phyloP scores from a whole-genome alignment of 257 asterid species.

The Lavandula angustifolia region DNA sequence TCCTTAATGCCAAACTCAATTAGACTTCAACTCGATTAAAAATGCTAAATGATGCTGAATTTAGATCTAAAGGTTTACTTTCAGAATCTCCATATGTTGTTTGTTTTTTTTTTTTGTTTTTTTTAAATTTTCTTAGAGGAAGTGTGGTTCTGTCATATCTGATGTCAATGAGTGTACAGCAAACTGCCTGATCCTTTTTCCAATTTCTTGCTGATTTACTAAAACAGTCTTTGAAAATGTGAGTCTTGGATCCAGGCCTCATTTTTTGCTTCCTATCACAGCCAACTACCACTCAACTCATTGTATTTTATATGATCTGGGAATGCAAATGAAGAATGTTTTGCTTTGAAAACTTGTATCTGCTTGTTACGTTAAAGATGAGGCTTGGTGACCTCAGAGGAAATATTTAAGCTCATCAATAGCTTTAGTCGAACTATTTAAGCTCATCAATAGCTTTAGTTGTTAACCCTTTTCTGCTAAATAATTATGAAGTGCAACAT shows the following conservation, averaged over 20 bases:
- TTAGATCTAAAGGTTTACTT: too few species aligned
- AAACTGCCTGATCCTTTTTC: not conserved
- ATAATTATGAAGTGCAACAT: constrained; percentile 6
- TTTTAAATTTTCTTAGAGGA: not conserved
- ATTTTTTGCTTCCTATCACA: not conserved
- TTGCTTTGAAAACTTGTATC: not conserved
- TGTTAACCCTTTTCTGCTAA: not conserved
- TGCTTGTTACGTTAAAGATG: constrained; percentile 13
- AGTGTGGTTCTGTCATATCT: not conserved
- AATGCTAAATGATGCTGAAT: not conserved
- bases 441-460: constrained; percentile 11
- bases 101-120: too few species aligned
- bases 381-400: constrained; percentile 7
- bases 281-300: not conserved
- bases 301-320: not conserved
- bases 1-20: not conserved
- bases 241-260: not conserved
- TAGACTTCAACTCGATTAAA: constrained; percentile 1
- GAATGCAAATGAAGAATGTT: not conserved
- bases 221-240: not conserved
- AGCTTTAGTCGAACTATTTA: not conserved
- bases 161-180: not conserved
- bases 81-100: not conserved
- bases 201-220: not conserved
- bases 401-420: too few species aligned